Conservation (phyloP, 495 filamentous ascomycete species). For the Pyrenula aspistea region DNA sequence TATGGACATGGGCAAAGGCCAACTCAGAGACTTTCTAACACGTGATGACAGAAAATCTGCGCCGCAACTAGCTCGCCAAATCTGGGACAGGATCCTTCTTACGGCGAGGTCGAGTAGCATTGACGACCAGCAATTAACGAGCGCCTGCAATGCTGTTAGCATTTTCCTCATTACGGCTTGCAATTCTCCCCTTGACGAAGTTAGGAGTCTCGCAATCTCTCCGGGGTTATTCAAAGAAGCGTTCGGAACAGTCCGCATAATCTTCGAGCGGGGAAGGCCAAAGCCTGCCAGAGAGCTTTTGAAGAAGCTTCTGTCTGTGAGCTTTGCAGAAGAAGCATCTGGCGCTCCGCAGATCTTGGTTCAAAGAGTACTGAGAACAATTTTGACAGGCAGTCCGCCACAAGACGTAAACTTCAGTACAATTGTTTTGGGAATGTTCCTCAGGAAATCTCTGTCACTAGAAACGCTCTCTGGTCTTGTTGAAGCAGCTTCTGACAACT, state of each 20-base stretch:
- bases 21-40: neutral
- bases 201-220: constrained; percentile 31
- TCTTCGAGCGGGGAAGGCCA: constrained; percentile 60
- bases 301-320: constrained; percentile 31
- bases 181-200: constrained; percentile 18
- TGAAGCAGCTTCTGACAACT: constrained; percentile 20
- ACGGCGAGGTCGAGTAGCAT: constrained; percentile 27
- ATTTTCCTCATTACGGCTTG: constrained; percentile 33
- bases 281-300: constrained; percentile 67
- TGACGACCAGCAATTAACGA: constrained; percentile 25
- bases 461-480: constrained; percentile 26
- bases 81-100: constrained; percentile 25
- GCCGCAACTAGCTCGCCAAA: neutral
- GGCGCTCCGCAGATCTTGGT: neutral
- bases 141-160: constrained; percentile 32
- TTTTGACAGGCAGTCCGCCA: constrained; percentile 10
- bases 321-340: neutral
- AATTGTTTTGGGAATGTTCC: constrained; percentile 23
- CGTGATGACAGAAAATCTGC: neutral
- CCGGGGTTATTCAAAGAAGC: constrained; percentile 40
- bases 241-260: constrained; percentile 61
- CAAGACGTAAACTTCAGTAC: constrained; percentile 13
- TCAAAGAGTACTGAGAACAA: constrained; percentile 4
- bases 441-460: constrained; percentile 27
- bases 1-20: neutral